Base-by-base conservation (phyloP, 2,329 filamentous ascomycete genomes). In the Microcyclosporella mali region DNA sequence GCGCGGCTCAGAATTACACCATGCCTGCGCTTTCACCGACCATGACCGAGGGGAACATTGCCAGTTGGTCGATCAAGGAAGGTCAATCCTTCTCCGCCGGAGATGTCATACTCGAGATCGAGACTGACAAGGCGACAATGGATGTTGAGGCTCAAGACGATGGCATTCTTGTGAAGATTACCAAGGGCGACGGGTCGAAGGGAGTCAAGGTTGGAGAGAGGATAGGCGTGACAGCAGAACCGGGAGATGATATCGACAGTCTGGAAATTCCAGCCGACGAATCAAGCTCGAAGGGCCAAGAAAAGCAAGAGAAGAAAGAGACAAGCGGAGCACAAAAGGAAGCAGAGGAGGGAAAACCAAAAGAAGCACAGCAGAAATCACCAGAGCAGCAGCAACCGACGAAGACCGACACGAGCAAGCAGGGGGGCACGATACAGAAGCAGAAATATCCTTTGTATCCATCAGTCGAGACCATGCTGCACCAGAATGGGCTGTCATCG, bases 51-150 rank as follows among this genome's bases (percentile, higher is more conserved):
- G 88, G 88, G 49, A 92, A 88, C 67, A 94, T 94, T 60, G 78
- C 85, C 36, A 78, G 69, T 49, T 94, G 88, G 88, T 84, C 81
- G 66, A 77, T 94, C 59, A 90, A 90, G 67, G 88, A 94, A 70
- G 88, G 87, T 62, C 85, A 92, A 56, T 75, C 79, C 39, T 94
- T 88, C 66, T 73, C 78, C 37, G 84, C 87, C 45, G 88, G 88
- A 55, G 88, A 94, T 65, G 86, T 94, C 25, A 75, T 94, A 39
- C 79, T 94, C 46, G 88, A 94, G 69, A 92, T 94, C 63, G 88
- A 94, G 71, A 94, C 88, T 46, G 88, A 94, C 68, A 94, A 94
- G 74, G 88, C 88, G 43, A 86, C 86, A 43, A 94, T 94, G 87
- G 88, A 94, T 57, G 88, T 94, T 18, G 88, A 94, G 72, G 88